Conservation (phyloP, 306 rosid species). For the Fragaria iinumae region DNA sequence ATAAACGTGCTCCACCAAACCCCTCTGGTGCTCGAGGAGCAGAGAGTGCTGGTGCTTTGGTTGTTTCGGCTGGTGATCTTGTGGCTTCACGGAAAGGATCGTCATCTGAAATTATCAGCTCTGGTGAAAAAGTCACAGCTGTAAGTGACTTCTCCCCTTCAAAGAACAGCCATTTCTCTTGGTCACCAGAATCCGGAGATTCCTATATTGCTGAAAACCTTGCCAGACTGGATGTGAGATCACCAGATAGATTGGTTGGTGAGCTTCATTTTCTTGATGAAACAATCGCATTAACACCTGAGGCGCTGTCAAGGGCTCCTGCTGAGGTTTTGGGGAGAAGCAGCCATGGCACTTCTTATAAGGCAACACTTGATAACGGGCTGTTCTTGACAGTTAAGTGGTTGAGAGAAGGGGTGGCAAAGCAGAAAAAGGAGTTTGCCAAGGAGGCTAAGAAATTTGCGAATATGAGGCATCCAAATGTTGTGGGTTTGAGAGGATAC, state of each 20-base stretch:
- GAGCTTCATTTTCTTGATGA: constrained; percentile 96
- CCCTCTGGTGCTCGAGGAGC: constrained; percentile 48
- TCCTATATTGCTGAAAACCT: constrained; percentile 65
- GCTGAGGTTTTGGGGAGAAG: constrained; percentile 98
- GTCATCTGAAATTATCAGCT: constrained; percentile 58
- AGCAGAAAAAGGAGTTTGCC: constrained; percentile 91
- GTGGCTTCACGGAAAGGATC: constrained; percentile 71
- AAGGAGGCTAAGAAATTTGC: constrained; percentile 94
- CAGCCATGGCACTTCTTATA: constrained; percentile 96
- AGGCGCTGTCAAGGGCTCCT: constrained; percentile 93
- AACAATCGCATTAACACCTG: constrained; percentile 68
- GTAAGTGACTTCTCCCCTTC: constrained; percentile 80
- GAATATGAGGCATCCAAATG: constrained; percentile 96
- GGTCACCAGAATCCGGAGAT: constrained; percentile 96
- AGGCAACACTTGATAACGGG: constrained; percentile 87
- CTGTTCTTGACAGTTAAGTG: constrained; percentile 87
- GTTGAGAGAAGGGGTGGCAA: constrained; percentile 98
- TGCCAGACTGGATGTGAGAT: constrained; percentile 70
- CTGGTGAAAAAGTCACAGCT: constrained; percentile 65
- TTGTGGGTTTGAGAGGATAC: constrained; percentile 90
- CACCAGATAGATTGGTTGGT: constrained; percentile 86
- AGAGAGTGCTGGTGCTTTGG: constrained; percentile 56
- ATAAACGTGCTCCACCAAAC: constrained; percentile 42
- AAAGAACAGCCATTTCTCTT: constrained; percentile 72
- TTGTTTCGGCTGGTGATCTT: constrained; percentile 87